A percentile compares a stretch with the other conserved stretches of the same genome.
Conservation (phyloP, 345 rosid species). For the Moricandia arvensis region DNA sequence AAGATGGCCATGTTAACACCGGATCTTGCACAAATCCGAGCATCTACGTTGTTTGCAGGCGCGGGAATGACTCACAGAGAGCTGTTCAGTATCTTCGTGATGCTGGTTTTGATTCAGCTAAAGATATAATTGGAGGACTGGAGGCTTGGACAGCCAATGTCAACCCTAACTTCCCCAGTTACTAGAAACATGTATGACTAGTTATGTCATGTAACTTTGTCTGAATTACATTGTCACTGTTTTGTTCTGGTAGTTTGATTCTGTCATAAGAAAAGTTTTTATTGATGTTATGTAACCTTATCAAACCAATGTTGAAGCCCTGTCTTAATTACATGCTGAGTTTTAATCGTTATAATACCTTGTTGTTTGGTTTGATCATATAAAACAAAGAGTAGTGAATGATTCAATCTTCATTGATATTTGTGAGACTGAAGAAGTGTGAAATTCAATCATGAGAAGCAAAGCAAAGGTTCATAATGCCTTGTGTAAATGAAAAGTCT, state of each 20-base stretch:
- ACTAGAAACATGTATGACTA: constrained; percentile 42
- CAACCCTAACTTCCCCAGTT: constrained; percentile 75
- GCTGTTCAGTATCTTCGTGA: constrained; percentile 70
- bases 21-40: constrained; percentile 37
- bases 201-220: constrained; percentile 6
- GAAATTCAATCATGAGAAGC: constrained; percentile 9
- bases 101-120: constrained; percentile 60
- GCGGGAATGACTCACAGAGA: constrained; percentile 93
- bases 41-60: constrained; percentile 73
- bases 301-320: not conserved
- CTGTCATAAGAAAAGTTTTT: not conserved
- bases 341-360: not conserved
- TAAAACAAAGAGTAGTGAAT: not conserved
- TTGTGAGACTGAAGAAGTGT: not conserved
- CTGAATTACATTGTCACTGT: not conserved
- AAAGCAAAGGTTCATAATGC: constrained; percentile 17
- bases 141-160: constrained; percentile 79
- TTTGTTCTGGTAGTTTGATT: not conserved
- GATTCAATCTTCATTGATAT: not conserved
- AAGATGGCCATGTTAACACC: constrained; percentile 20
- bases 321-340: not conserved
- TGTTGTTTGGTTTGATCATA: constrained; percentile 2
- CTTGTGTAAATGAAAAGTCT: not conserved
- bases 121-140: constrained; percentile 78
- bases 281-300: not conserved